Evolutionary conservation across 75 land plant species (phyloP), one percentile per base, ranked within the genome.

Genomic region (Picea glauca): DNA sequence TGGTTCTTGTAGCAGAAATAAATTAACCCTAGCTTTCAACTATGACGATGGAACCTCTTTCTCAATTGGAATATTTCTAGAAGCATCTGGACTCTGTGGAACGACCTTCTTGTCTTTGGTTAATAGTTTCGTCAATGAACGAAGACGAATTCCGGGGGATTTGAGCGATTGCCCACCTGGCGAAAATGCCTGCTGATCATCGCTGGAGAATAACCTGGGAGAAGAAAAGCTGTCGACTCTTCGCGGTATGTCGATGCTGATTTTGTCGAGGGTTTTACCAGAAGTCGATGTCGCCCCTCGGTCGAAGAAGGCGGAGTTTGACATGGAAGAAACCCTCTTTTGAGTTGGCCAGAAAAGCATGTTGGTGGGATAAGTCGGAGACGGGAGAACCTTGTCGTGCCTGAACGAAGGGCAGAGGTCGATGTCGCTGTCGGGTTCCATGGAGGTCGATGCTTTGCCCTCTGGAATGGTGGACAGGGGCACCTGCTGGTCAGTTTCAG

Each of bases 361-460:
- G 35, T 66, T 33, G 1, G 43, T 33, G 20, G 70, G 43, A 33
- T 33, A 66, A 33, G 70, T 66, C 40, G 40, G 43, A 33, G 70
- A 66, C 6, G 20, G 43, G 1, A 66, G 20, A 11, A 46, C 20
- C 2, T 33, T 40, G 18, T 13, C 7, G 18, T 33, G 40, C 70
- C 70, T 66, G 40, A 40, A 66, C 70, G 70, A 66, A 32, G 32
- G 8, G 70, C 70, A 66, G 20, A 66, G n/a, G 35, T 66, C 70
- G 54, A 46, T 46, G 35, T 66, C n/a, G 54, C 0, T 46, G 54
- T 46, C 11, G 8, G 54, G 54, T 46, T 7, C 54, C 54, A 46
- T 46, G 7, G 54, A 46, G 54, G 11, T 46, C 54, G 54, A 46
- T 46, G 54, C 54, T 7, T 46, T 46, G 54, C 54, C 54, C 54